phyloP scores from a whole-genome alignment of 192 early-diverging fungal genomes.

The Powellomyces hirtus region DNA sequence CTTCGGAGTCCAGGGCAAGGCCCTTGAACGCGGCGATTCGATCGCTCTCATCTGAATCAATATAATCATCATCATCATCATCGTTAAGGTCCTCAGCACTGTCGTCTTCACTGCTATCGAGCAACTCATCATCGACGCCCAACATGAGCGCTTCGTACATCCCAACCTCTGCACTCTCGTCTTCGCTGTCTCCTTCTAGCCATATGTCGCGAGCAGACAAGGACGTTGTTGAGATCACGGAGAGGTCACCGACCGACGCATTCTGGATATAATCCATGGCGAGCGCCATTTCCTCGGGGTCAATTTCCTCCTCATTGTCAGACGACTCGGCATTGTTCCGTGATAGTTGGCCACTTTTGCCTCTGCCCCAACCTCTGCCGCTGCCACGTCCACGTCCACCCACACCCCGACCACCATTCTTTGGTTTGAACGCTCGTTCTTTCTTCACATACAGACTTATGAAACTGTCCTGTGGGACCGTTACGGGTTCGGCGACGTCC shows the following conservation, averaged over 20 bases:
- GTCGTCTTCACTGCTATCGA: background rate
- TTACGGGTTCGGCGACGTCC: background rate
- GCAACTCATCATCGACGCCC: background rate
- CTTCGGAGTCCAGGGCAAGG: background rate
- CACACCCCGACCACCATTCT: background rate
- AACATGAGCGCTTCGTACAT: slow-evolving; percentile 11
- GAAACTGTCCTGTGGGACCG: background rate
- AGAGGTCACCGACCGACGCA: slow-evolving; percentile 18
- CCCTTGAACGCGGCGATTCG: background rate
- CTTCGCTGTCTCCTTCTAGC: background rate
- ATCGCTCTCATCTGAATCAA: background rate
- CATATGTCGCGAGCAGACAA: background rate
- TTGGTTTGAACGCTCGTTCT: background rate
- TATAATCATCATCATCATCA: background rate
- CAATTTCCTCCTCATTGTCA: slow-evolving; percentile 15
- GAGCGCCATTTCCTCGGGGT: slow-evolving; percentile 24
- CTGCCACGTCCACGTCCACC: background rate
- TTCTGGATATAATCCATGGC: slow-evolving; percentile 30
- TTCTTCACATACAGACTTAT: background rate
- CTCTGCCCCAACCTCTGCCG: background rate
- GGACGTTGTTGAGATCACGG: slow-evolving; percentile 4
- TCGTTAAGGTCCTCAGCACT: background rate
- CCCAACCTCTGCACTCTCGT: slow-evolving; percentile 12
- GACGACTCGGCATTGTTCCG: background rate
- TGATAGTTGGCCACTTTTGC: background rate